Base-by-base conservation (phyloP, 345 rosid species). In the Gossypium turneri region DNA sequence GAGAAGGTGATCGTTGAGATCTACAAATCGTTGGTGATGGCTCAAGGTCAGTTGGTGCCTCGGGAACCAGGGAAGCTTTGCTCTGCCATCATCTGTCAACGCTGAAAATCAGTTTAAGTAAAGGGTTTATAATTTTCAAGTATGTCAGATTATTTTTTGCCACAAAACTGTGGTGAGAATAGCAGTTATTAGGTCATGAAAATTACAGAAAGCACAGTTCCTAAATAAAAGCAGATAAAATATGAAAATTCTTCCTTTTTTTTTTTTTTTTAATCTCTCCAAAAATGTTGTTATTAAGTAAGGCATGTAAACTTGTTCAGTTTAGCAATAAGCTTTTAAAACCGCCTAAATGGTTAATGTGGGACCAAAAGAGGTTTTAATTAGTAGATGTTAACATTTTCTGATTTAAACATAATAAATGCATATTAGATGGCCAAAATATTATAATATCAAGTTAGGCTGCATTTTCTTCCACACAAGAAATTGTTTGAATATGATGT, bases 1-100 rank as follows among this genome's bases (percentile, higher is more conserved):
- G 82, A 77, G 75, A 88, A 83, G 85, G 56, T 82, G 87, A 84
- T 92, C 22, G 81, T 84, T 2, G 85, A 88, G 88, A 88, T 90
- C 85, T 90, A 90, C 81, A 88, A 83, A 67, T 89, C 97, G 0
- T 50, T 90, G 76, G 68, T 90, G 80, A 52, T 78, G 84, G 82
- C 84, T 29, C 90, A 79, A 67, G 83, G 86, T 27, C 86, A 74
- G 76, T 71, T 86, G 73, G 76, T 81, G 77, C 82, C 87, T 60
- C 83, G 78, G 20, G 86, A 81, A 1, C 74, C 86, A 10, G 76
- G 75, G 64, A 79, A 52, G 72, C 77, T 79, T 47, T 82, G 71
- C 78, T 73, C 81, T 12, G 71, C 9, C 56, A 67, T 68, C 38
- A 65, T 79, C 55, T 57, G 79, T 48, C 74, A 65, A 52, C 70